Evolutionary conservation across 345 rosid genomes (phyloP), one percentile per base, ranked within the genome.

Genomic region (Gossypium raimondii): DNA sequence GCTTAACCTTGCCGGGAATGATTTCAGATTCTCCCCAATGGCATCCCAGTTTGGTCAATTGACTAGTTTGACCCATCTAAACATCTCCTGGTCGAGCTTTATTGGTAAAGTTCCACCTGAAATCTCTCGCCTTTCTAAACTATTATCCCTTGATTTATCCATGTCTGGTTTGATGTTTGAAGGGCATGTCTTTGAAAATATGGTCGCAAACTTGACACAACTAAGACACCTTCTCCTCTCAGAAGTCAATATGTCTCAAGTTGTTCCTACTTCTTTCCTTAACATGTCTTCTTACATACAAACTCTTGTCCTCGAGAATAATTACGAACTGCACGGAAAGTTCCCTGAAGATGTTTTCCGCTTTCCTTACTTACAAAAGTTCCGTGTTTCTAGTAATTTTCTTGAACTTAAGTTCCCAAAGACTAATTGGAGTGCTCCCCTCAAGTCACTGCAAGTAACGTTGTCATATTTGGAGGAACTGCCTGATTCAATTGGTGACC

Each of bases 1-100:
- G 13, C 81, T 79, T 13, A 16, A 61, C 16, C 72, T 75, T 3
- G 75, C 82, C 60, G 1, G 0, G 25, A 85, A 85, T 60, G 25
- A 65, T 11, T 81, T 81, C 29, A 18, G 10, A 1, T 0, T 0
- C 41, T 78, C 81, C 22, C 9, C 2, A 0, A 57, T 82, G 10
- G 59, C 84, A 0, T 52, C 75, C 0, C n/a, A 24, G 22, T 75
- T 85, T 55, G 70, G 81, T 17, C 82, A 83, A 2, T 2, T 10
- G 12, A 62, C 81, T 34, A 34, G 6, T 34, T 34, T 34, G 38
- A 34, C 38, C 38, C 38, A 34, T 34, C 38, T 34, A 34, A 34
- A 34, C 6, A 34, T 34, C 6, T 34, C 38, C 38, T 4, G 38
- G 38, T 34, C 38, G 6, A 34, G 38, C 38, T 34, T 34, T 34